Conservation (phyloP, 2,329 filamentous ascomycete genomes). For the Grosmannia penicillata region DNA sequence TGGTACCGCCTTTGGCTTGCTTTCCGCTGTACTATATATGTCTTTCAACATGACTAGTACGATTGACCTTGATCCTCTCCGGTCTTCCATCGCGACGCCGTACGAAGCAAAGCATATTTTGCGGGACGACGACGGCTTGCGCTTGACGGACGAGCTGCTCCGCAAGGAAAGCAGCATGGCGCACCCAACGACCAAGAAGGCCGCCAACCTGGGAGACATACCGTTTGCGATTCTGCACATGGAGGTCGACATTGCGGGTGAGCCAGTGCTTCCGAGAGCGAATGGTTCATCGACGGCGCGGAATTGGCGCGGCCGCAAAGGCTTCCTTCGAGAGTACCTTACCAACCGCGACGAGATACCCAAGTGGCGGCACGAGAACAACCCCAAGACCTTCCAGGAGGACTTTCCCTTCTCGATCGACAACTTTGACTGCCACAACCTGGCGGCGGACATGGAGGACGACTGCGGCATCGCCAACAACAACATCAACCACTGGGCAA, state of each 20-base stretch:
- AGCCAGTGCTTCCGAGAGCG: not conserved
- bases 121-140: constrained; percentile 5
- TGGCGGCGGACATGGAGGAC: constrained; percentile 5
- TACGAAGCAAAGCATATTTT: constrained; percentile 3
- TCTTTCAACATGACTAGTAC: not conserved
- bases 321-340: constrained; percentile 5
- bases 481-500: not conserved
- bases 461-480: constrained; percentile 1
- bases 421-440: constrained; percentile 9
- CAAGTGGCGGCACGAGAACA: constrained; percentile 1
- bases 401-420: constrained; percentile 8
- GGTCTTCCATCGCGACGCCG: not conserved
- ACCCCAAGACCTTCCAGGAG: not conserved
- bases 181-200: too few species aligned
- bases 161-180: not conserved
- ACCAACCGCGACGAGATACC: not conserved
- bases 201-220: constrained; percentile 7
- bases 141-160: constrained; percentile 3
- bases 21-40: too few species aligned
- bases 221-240: constrained; percentile 7
- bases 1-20: too few species aligned
- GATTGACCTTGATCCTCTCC: constrained; percentile 4
- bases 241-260: constrained; percentile 1
- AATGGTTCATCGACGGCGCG: not conserved
- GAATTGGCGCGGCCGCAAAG: not conserved